Conservation (phyloP, 192 early-diverging fungal genomes). For the Linnemannia elongata region DNA sequence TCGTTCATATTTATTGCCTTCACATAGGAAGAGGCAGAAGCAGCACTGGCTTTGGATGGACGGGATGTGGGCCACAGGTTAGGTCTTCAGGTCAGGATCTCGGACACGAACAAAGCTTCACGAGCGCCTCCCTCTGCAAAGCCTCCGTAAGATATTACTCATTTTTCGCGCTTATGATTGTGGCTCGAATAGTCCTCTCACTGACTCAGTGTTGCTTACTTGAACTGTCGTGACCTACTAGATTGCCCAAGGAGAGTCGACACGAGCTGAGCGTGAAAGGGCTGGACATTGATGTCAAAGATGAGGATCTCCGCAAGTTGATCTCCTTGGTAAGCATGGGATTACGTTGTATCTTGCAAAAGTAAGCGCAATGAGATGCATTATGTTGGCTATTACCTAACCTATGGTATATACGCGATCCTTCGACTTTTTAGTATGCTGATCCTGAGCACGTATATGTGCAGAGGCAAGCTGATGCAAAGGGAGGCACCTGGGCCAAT, state of each 20-base stretch:
- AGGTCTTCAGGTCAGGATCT: constrained; percentile 42
- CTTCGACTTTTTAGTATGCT: constrained; percentile 11
- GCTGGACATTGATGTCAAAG: constrained; percentile 29
- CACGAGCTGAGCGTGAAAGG: constrained; percentile 42
- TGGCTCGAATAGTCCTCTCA: not conserved
- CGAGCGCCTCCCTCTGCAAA: not conserved
- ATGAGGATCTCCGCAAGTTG: constrained; percentile 39
- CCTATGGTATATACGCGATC: no score
- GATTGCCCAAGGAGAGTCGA: constrained; percentile 42
- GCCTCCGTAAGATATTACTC: constrained; percentile 27
- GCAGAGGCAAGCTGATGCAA: not conserved
- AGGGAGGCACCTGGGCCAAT: constrained; percentile 32
- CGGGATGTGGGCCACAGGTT: constrained; percentile 41
- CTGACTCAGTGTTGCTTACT: not conserved
- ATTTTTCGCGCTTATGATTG: not conserved
- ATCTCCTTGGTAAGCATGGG: constrained; percentile 16
- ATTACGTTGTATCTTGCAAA: not conserved
- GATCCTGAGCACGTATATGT: constrained; percentile 19
- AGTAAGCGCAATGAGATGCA: no score
- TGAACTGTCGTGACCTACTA: not conserved
- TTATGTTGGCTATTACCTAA: no score
- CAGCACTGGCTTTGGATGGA: constrained; percentile 39
- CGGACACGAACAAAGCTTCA: constrained; percentile 24
- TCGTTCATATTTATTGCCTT: not conserved
- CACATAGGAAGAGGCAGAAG: constrained; percentile 39